A percentile compares a stretch with the other conserved stretches of the same genome.
phyloP scores from a whole-genome alignment of 208 protist genomes.

The Wallacemonas sp. region DNA sequence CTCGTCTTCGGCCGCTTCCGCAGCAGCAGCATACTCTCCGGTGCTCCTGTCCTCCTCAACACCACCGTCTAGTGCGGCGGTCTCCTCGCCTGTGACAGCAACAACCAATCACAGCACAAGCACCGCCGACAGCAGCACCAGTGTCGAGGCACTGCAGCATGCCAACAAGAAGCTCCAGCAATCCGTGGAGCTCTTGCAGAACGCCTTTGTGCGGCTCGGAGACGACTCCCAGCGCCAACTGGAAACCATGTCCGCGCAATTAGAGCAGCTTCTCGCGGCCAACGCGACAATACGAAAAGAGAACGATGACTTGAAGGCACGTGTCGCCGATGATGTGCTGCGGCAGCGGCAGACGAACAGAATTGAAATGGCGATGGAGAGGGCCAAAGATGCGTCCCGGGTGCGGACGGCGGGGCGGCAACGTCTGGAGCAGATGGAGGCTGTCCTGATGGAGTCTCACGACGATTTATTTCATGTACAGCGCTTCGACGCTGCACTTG shows the following conservation, averaged over 20 bases:
- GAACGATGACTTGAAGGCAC: slow-evolving; percentile 69
- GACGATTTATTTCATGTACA: slow-evolving; percentile 81
- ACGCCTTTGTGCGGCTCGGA: slow-evolving; percentile 49
- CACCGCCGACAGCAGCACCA: neutral
- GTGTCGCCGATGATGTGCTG: slow-evolving; percentile 75
- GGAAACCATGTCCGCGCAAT: slow-evolving; percentile 40
- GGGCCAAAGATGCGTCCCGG: slow-evolving; percentile 38
- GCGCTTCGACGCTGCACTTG: slow-evolving; percentile 66
- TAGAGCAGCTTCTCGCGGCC: slow-evolving; percentile 32
- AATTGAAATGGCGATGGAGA: slow-evolving; percentile 71
- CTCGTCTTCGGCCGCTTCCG: too few relatives aligned
- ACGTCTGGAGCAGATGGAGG: slow-evolving; percentile 70
- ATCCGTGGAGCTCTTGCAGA: slow-evolving; percentile 58
- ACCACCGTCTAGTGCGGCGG: neutral
- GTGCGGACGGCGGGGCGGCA: slow-evolving; percentile 63
- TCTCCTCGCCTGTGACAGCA: neutral
- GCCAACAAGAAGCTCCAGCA: slow-evolving; percentile 67
- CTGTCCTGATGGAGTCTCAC: slow-evolving; percentile 77
- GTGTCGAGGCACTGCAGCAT: slow-evolving; percentile 42
- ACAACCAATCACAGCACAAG: neutral
- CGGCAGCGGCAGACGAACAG: slow-evolving; percentile 69
- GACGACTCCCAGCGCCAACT: slow-evolving; percentile 57
- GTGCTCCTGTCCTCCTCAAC: too few relatives aligned
- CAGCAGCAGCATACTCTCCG: too few relatives aligned
- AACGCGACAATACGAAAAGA: slow-evolving; percentile 39